Base-by-base conservation (phyloP, 2,329 filamentous ascomycete genomes). In the Aspergillus quadrilineatus region DNA sequence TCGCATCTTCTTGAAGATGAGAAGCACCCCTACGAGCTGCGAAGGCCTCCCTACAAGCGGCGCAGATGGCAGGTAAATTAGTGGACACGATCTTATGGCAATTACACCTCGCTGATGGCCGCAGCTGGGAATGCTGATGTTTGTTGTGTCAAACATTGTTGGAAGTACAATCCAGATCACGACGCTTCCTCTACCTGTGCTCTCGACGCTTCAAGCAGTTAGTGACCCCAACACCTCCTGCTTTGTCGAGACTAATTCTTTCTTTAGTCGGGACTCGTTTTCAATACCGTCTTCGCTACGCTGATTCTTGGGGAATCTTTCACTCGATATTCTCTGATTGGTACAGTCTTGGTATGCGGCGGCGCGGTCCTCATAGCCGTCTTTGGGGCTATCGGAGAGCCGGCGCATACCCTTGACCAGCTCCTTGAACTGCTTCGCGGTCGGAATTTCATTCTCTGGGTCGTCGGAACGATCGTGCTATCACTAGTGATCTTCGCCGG, bases 91-190 rank as follows among this genome's bases (percentile, higher is more conserved):
- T 2, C 5, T 36, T 42, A 6, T 37, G 28, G 17, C 30, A 22
- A 1, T 37, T 6, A 17, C 6, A 12, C 6, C 26, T 6, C 37
- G 36, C 65, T 67, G 53, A 69, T 46, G 8, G 43, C 30, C 50
- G 10, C 51, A 83, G 77, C 66, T 95, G 60, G 94, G 94, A 56
- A 97, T 99, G 92, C 85, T 87, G 70, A 94, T 99, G 86, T 99
- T 99, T 76, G 86, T 99, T 63, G 81, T 96, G 64, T 90, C 94
- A 60, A 99, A 99, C 73, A 82, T 99, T 55, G 82, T 97, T 54
- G 94, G 94, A 58, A 97, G 92, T 77, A 93, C 91, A 37, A 94
- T 99, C 57, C 94, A 99, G 76, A 97, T 99, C 71, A 97, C 94
- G 30, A 97, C 93, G 0, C 81, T 99, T 44, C 94, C 94, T 14